Evolutionary conservation across 2,329 filamentous ascomycete genomes (phyloP), one percentile per base, ranked within the genome.

Genomic region (Pochonia chlamydosporia): DNA sequence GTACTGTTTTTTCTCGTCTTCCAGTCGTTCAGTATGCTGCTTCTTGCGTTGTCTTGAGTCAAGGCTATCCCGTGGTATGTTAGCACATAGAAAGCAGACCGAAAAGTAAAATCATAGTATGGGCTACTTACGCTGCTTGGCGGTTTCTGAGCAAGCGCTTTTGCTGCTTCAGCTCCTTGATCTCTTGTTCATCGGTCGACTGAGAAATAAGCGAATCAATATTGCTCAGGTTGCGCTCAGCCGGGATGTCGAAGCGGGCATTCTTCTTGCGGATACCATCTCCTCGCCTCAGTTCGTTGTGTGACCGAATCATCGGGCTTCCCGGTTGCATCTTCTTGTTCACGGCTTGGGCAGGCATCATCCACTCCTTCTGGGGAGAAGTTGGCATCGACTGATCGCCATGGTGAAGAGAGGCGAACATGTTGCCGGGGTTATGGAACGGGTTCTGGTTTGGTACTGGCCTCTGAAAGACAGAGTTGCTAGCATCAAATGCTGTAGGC

Each of bases 191-290:
- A 66, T 95, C 86, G 47, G 82, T 89, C 30, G 89, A 92, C 68
- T 89, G 84, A 45, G 85, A 78, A 67, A 99, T 97, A 62, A 97
- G 78, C 52, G 89, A 79, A 67, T 99, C 93, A 69, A 99, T 97
- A 71, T 95, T 97, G 74, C 81, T 84, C 57, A 99, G 80, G 61
- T 91, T 97, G 52, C 91, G 82, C 71, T 96, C 93, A 39, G 88
- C 84, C 9, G 93, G 93, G 56, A 99, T 99, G 62, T 97, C 92
- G 68, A 97, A 96, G 56, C 92, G 87, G 55, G 91, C 90, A 63
- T 97, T 99, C 85, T 97, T 97, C 83, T 99, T 99, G 61, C 93
- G 82, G 67, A 97, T 95, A 52, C 93, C 89, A 58, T 95, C 90
- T 48, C 89, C 83, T 57, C 88, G 80, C 52, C 82, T 78, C 66